These are phyloP conservation scores for Sugiyamaella castrensis DNA, from an alignment of 1,139 yeast species.

Conservation along the genomic window DNA sequence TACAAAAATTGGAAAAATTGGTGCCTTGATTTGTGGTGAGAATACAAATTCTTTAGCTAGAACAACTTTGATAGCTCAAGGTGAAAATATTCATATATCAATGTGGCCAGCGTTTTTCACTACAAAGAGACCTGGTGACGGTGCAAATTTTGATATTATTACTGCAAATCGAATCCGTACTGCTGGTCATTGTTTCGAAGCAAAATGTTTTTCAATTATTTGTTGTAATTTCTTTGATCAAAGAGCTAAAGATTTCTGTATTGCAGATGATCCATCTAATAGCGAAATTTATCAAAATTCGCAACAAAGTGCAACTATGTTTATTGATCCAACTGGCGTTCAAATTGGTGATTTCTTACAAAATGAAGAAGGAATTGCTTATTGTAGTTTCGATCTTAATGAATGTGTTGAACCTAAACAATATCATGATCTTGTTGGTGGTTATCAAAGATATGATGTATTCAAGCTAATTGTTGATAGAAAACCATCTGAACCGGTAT, in stretches of 20 bases:
- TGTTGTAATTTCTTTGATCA: slow-evolving; percentile 23
- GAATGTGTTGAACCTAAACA: slow-evolving; percentile 25
- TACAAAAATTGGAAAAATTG: slow-evolving; percentile 24
- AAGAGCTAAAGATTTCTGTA: slow-evolving; percentile 18
- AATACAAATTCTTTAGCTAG: slow-evolving; percentile 26
- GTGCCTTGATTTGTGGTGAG: slow-evolving; percentile 27
- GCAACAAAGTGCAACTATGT: slow-evolving; percentile 24
- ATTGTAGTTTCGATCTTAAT: slow-evolving; percentile 25
- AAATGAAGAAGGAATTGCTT: slow-evolving; percentile 26
- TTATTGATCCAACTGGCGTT: slow-evolving; percentile 22
- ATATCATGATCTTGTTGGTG: slow-evolving; percentile 27
- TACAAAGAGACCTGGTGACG: slow-evolving; percentile 20
- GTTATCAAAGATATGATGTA: slow-evolving; percentile 26
- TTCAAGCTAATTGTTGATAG: slow-evolving; percentile 19
- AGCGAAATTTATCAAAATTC: slow-evolving; percentile 16
- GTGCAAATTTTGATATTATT: slow-evolving; percentile 20
- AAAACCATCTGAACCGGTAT: not conserved
- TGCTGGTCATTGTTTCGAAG: slow-evolving; percentile 25
- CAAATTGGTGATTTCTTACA: slow-evolving; percentile 24
- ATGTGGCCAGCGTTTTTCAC: slow-evolving; percentile 27
- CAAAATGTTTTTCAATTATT: slow-evolving; percentile 24
- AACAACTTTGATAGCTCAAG: slow-evolving; percentile 23
- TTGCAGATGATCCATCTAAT: slow-evolving; percentile 25
- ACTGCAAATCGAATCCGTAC: slow-evolving; percentile 24
- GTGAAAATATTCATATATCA: slow-evolving; percentile 26